Percentiles rank a stretch among this genome's conserved stretches.
Evolutionary conservation across 768 basidiomycete genomes (phyloP).

Genomic region (Rhodosporidiobolus odoratus): DNA sequence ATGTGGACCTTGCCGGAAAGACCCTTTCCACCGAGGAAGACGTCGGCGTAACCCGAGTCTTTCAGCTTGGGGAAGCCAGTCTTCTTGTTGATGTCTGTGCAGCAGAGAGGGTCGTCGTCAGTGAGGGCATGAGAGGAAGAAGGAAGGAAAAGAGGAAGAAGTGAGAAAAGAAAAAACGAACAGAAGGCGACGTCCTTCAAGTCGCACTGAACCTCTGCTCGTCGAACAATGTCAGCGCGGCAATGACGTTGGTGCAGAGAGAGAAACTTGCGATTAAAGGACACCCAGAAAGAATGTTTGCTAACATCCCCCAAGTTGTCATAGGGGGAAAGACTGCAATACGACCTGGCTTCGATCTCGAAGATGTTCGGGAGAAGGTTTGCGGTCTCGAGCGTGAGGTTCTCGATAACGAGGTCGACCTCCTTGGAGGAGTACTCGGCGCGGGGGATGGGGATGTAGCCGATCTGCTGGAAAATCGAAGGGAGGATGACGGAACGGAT

Average conservation of each 20-base stretch:
- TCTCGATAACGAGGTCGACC: conserved; percentile 85
- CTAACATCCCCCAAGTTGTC: conserved; percentile 39
- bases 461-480: conserved; percentile 66
- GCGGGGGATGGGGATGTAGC: conserved; percentile 77
- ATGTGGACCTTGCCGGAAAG: conserved; percentile 56
- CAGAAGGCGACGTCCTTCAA: conserved; percentile 84
- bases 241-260: conserved; percentile 54
- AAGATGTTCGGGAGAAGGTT: conserved; percentile 58
- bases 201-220: conserved; percentile 70
- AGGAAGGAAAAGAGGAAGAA: neutral
- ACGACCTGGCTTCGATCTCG: conserved; percentile 67
- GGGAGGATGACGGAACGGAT: conserved; percentile 78
- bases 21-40: conserved; percentile 76
- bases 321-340: conserved; percentile 79
- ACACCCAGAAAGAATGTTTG: conserved; percentile 68
- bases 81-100: conserved; percentile 41
- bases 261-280: conserved; percentile 53
- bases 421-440: conserved; percentile 84
- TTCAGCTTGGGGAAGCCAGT: conserved; percentile 55
- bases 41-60: conserved; percentile 80
- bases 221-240: conserved; percentile 69
- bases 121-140: neutral
- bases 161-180: conserved; percentile 54
- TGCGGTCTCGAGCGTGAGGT: conserved; percentile 76
- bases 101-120: too few species aligned